Base-by-base conservation (phyloP, 805 yeast species). In the Pichia ethanolica region DNA sequence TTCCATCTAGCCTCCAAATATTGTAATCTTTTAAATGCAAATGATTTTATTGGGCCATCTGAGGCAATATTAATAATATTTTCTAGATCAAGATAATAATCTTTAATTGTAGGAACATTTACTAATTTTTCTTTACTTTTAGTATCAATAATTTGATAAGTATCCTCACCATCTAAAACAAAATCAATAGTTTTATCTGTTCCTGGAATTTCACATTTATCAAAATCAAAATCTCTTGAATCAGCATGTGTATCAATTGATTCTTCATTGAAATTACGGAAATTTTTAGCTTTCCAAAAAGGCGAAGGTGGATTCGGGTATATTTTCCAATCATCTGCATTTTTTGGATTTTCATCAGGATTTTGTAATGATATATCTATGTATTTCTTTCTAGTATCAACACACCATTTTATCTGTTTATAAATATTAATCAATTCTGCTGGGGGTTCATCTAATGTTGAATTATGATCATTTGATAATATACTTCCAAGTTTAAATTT, bases 1-100 rank as follows among this genome's bases (percentile, higher is more conserved):
- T 90, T 89, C 98, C 98, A 93, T 63, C 90, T 88, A 30, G 98
- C 97, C 65, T 93, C 99, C 48, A 93, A 73, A 63, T 89, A 95
- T 69, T 91, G 95, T 58, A 93, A 72, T 60, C 99, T 78, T 65
- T 91, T 82, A 68, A 89, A 93, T 0, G 99, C 97, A 74, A 93
- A 93, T 13, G 96, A 86, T 68, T 93, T 93, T 13, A 95, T 81
- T 5, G 99, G 99, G 0, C 99, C 99, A 67, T 90, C 97, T 5
- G 93, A 82, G 7, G 96, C 83, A 44, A 88, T 75, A 11, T 75
- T 67, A n/a, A 80, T 76, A 56, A 93, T 78, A 50, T 73, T 78
- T 47, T 86, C 93, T 59, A 89, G 68, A 65, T 91, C 99, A 56
- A 79, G 68, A 66, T 88, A 95, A 67, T 86, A 93, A 45, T 93